Conservation (phyloP, 148 eudicot genomes). For the Rhododendron vialii region DNA sequence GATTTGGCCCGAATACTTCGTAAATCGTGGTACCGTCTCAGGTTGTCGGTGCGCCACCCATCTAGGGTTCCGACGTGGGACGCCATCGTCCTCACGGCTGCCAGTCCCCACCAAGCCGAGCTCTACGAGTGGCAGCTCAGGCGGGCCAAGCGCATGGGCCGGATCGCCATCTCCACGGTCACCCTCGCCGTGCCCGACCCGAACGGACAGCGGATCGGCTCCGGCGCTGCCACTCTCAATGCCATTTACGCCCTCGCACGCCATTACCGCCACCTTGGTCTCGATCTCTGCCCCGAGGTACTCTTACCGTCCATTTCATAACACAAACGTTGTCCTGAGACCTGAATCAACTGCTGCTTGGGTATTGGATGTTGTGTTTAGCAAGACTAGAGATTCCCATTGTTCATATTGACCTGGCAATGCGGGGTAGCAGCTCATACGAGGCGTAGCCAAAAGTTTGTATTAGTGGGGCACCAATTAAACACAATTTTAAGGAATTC, state of each 20-base stretch:
- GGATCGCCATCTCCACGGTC: constrained; percentile 65
- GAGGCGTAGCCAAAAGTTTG: not conserved
- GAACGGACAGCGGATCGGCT: constrained; percentile 77
- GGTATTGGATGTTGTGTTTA: not conserved
- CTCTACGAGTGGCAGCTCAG: constrained; percentile 83
- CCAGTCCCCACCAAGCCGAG: constrained; percentile 84
- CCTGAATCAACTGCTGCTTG: not conserved
- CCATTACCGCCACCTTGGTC: constrained; percentile 31
- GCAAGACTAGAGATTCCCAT: not conserved
- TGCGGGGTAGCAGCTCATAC: not conserved
- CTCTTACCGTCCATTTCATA: not conserved
- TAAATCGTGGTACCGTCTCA: constrained; percentile 72
- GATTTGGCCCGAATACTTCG: constrained; percentile 51
- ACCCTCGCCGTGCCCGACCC: constrained; percentile 95
- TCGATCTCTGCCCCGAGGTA: constrained; percentile 7
- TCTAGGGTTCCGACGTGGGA: constrained; percentile 94
- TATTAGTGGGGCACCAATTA: not conserved
- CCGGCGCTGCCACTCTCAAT: constrained; percentile 92
- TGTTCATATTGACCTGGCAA: not conserved
- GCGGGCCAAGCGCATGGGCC: constrained; percentile 76
- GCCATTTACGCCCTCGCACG: constrained; percentile 66
- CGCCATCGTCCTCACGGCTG: constrained; percentile 86
- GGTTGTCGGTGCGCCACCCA: constrained; percentile 81
- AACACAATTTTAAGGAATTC: not conserved
- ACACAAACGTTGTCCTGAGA: not conserved